These are phyloP conservation scores for Aspergillus pseudoviridinutans DNA, from an alignment of 2,329 filamentous ascomycete species.

Conservation along the genomic window DNA sequence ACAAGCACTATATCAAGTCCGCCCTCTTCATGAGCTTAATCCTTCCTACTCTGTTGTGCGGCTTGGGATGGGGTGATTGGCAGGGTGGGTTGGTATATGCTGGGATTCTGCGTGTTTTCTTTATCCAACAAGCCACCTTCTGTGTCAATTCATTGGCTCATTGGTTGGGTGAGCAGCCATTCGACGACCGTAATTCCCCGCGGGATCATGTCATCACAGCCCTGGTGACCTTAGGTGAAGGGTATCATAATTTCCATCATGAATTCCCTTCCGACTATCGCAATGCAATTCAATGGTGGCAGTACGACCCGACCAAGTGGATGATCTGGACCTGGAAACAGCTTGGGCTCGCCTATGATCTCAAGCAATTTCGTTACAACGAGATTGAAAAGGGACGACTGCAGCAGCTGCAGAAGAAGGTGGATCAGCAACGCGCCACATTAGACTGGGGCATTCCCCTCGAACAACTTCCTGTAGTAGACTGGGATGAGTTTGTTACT, in stretches of 20 bases:
- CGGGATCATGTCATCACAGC: conserved; percentile 79
- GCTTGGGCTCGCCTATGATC: conserved; percentile 72
- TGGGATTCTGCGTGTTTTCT: conserved; percentile 75
- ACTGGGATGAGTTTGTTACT: conserved; percentile 75
- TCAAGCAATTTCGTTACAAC: conserved; percentile 83
- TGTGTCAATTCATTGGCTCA: conserved; percentile 85
- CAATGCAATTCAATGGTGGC: conserved; percentile 80
- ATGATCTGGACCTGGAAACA: conserved; percentile 75
- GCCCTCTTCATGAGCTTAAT: conserved; percentile 66
- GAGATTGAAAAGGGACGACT: conserved; percentile 85
- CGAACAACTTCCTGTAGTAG: conserved; percentile 73
- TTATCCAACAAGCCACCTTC: conserved; percentile 84
- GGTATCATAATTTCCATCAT: conserved; percentile 91
- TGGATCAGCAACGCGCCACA: conserved; percentile 71
- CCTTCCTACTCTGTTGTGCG: conserved; percentile 68
- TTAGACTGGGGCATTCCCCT: conserved; percentile 80
- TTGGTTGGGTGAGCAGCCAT: conserved; percentile 83
- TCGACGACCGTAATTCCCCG: conserved; percentile 81
- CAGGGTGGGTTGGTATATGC: conserved; percentile 74
- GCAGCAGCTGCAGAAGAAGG: conserved; percentile 81
- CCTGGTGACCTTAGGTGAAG: conserved; percentile 75
- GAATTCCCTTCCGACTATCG: conserved; percentile 88
- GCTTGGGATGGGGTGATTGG: conserved; percentile 72
- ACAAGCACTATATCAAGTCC: conserved; percentile 73
- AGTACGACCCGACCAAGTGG: conserved; percentile 88